Conservation (phyloP, 345 rosid species). For the Trapa bicornis region DNA sequence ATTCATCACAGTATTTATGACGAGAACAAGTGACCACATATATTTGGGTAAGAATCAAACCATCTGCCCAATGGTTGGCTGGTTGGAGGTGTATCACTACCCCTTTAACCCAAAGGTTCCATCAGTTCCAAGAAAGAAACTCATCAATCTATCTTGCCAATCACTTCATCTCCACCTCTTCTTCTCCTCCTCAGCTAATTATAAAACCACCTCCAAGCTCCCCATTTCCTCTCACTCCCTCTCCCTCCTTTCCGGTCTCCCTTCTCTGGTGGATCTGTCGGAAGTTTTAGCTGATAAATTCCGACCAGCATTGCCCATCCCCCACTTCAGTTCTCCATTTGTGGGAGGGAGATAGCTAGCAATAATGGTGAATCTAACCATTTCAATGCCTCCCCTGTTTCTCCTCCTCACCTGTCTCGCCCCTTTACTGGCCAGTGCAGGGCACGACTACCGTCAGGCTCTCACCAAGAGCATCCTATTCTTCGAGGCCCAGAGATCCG, state of each 20-base stretch:
- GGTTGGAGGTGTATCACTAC: no score
- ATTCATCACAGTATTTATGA: no score
- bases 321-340: not conserved
- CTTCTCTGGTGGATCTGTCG: slow-evolving; percentile 13
- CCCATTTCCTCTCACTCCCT: slow-evolving; percentile 8
- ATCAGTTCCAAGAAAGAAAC: no score
- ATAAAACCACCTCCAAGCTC: slow-evolving; percentile 28
- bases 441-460: slow-evolving; percentile 37
- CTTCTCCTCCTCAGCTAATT: slow-evolving; percentile 25
- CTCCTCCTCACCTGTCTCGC: slow-evolving; percentile 18
- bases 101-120: no score
- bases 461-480: slow-evolving; percentile 20
- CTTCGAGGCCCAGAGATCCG: slow-evolving; percentile 28
- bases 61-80: no score
- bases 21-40: no score
- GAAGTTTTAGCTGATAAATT: no score
- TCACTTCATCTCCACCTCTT: slow-evolving; percentile 12
- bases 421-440: slow-evolving; percentile 39
- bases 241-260: not conserved
- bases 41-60: no score
- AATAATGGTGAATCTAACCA: not conserved
- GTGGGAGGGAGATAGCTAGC: not conserved
- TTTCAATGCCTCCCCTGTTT: slow-evolving; percentile 30
- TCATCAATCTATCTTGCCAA: slow-evolving; percentile 4
- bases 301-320: slow-evolving; percentile 14